Percentiles rank a stretch among this genome's conserved stretches.
phyloP scores from a whole-genome alignment of 116 monocot species.

The Iris pallida region DNA sequence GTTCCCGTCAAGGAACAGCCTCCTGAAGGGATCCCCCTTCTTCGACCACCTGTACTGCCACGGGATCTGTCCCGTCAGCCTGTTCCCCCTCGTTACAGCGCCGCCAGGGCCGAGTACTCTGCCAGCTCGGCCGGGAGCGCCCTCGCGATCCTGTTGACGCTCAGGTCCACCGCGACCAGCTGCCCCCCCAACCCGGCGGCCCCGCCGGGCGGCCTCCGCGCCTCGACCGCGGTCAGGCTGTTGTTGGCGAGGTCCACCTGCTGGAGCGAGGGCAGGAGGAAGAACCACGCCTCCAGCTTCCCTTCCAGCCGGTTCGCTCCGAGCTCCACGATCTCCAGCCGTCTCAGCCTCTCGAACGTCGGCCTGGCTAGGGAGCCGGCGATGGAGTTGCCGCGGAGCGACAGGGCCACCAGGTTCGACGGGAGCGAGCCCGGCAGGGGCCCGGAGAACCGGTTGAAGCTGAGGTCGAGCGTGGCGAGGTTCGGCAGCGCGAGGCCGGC shows the following conservation, averaged over 20 bases:
- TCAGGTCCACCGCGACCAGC: slow-evolving; percentile 56
- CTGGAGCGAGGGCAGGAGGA: slow-evolving; percentile 52
- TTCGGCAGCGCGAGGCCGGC: slow-evolving; percentile 5
- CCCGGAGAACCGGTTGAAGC: slow-evolving; percentile 49
- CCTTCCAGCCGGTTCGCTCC: slow-evolving; percentile 37
- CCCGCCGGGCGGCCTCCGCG: slow-evolving; percentile 3
- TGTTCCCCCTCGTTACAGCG: slow-evolving; percentile 51
- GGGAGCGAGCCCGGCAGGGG: slow-evolving; percentile 31
- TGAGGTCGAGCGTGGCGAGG: slow-evolving; percentile 40
- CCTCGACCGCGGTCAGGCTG: slow-evolving; percentile 21
- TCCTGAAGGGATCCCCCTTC: slow-evolving; percentile 35
- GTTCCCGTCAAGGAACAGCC: slow-evolving; percentile 66
- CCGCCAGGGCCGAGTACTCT: slow-evolving; percentile 25
- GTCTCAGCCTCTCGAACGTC: slow-evolving; percentile 23
- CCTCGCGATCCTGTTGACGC: slow-evolving; percentile 48
- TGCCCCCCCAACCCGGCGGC: not conserved
- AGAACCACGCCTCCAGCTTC: slow-evolving; percentile 46
- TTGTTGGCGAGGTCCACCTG: slow-evolving; percentile 65
- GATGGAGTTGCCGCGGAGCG: slow-evolving; percentile 36
- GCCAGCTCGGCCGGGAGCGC: slow-evolving; percentile 40
- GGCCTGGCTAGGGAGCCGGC: slow-evolving; percentile 21
- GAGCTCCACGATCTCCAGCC: slow-evolving; percentile 49
- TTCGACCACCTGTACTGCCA: slow-evolving; percentile 27
- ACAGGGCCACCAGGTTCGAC: slow-evolving; percentile 35
- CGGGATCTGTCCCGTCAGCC: slow-evolving; percentile 47